Conservation (phyloP, 1,139 yeast species). For the Arxiozyma slooffiae region DNA sequence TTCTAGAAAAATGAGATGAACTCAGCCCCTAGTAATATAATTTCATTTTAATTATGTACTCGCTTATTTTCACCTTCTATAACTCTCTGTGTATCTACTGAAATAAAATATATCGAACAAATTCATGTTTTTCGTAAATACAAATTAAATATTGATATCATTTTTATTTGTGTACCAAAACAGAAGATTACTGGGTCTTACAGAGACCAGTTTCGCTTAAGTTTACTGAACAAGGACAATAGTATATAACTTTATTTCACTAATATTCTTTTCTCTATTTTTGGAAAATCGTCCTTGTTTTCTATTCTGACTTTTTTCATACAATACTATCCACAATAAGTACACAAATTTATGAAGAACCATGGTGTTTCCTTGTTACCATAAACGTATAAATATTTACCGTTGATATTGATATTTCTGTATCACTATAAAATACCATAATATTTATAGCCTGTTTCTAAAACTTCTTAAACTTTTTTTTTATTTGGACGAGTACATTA, state of each 20-base stretch:
- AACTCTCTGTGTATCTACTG: background rate
- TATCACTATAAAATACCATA: too few species aligned
- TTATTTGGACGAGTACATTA: background rate
- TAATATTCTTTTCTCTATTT: background rate
- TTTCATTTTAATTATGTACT: too few species aligned
- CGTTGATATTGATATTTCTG: background rate
- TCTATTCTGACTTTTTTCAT: background rate
- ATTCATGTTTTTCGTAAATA: too few species aligned
- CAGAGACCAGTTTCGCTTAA: background rate
- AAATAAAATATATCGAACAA: background rate
- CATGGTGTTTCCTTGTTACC: background rate
- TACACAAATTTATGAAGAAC: background rate
- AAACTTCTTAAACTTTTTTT: background rate
- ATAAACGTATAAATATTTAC: too few species aligned
- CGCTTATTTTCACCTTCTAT: background rate
- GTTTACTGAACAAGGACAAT: background rate
- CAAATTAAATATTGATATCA: background rate
- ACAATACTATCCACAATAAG: background rate
- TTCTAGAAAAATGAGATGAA: too few species aligned
- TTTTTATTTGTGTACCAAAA: too few species aligned
- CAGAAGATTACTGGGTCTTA: background rate
- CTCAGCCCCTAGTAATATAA: background rate
- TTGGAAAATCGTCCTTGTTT: too few species aligned
- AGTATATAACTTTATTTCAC: background rate
- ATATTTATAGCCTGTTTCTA: too few species aligned